A percentile compares a stretch with the other conserved stretches of the same genome.
Conservation (phyloP, 2,329 filamentous ascomycete species). For the Endothia cerciana region DNA sequence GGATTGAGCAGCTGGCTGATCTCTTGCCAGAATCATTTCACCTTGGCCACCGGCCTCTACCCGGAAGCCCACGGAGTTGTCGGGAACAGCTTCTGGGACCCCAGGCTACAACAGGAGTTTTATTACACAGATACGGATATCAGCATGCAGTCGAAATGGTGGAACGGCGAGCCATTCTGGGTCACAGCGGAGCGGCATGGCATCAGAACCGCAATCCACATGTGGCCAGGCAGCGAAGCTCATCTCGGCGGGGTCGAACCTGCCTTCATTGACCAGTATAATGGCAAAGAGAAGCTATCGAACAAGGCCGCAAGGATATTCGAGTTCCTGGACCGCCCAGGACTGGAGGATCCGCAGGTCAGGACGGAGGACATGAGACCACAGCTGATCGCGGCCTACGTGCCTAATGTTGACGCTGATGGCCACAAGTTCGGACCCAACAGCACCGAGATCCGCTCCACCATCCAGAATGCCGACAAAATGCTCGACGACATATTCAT, state of each 20-base stretch:
- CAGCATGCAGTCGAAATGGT: slow-evolving; percentile 89
- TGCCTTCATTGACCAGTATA: slow-evolving; percentile 82
- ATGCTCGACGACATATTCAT: slow-evolving; percentile 80
- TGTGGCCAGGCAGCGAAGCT: slow-evolving; percentile 98
- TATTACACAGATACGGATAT: slow-evolving; percentile 78
- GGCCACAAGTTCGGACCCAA: slow-evolving; percentile 92
- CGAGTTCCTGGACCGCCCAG: slow-evolving; percentile 82
- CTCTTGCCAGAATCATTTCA: slow-evolving; percentile 73
- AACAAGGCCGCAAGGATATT: slow-evolving; percentile 81
- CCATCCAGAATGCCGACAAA: slow-evolving; percentile 77
- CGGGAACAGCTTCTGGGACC: slow-evolving; percentile 94
- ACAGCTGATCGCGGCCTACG: slow-evolving; percentile 91
- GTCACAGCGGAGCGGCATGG: slow-evolving; percentile 85
- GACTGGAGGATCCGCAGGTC: slow-evolving; percentile 61
- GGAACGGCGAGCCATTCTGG: slow-evolving; percentile 94
- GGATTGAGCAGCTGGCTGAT: background rate
- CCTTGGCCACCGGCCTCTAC: slow-evolving; percentile 86
- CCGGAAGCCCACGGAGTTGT: slow-evolving; percentile 93
- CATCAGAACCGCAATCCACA: slow-evolving; percentile 82
- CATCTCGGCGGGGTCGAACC: slow-evolving; percentile 77
- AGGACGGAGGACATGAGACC: slow-evolving; percentile 65
- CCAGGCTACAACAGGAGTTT: slow-evolving; percentile 75
- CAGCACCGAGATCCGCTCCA: slow-evolving; percentile 83
- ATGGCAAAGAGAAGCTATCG: slow-evolving; percentile 72
- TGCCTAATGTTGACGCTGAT: slow-evolving; percentile 86